These are phyloP conservation scores for Mangifera indica DNA, from an alignment of 345 rosid species.

Conservation along the genomic window DNA sequence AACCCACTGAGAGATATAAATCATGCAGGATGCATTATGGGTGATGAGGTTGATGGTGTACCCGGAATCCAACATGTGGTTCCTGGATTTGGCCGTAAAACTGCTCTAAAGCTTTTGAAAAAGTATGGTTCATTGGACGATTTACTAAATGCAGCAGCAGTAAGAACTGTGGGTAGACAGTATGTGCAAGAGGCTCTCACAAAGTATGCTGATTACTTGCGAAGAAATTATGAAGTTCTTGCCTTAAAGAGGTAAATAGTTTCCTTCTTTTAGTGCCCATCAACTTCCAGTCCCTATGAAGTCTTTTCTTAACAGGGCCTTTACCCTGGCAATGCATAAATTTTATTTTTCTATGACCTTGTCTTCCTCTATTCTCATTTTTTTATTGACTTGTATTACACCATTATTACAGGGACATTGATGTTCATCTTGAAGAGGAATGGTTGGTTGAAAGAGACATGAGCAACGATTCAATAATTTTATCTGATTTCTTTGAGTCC, in stretches of 20 bases:
- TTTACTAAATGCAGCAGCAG: slow-evolving; percentile 40
- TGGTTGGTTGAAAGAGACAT: slow-evolving; percentile 69
- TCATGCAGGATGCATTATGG: slow-evolving; percentile 73
- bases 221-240: slow-evolving; percentile 85
- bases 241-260: slow-evolving; percentile 61
- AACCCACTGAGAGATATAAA: neutral
- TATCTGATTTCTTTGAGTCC: slow-evolving; percentile 47
- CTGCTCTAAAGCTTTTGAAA: slow-evolving; percentile 32
- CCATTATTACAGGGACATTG: slow-evolving; percentile 57
- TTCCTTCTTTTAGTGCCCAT: neutral
- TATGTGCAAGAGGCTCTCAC: no score
- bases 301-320: neutral
- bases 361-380: neutral
- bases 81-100: slow-evolving; percentile 87
- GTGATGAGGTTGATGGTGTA: slow-evolving; percentile 89
- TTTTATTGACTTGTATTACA: slow-evolving; percentile 1
- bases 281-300: neutral
- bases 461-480: slow-evolving; percentile 50
- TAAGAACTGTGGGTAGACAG: slow-evolving; percentile 75
- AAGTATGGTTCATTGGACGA: no score
- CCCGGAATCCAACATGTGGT: slow-evolving; percentile 79
- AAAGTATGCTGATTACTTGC: slow-evolving; percentile 63
- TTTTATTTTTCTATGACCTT: neutral
- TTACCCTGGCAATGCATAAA: neutral
- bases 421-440: slow-evolving; percentile 69